A percentile compares a stretch with the other conserved stretches of the same genome.
phyloP scores from a whole-genome alignment of 2,329 filamentous ascomycete genomes.

The Phoma sp. region DNA sequence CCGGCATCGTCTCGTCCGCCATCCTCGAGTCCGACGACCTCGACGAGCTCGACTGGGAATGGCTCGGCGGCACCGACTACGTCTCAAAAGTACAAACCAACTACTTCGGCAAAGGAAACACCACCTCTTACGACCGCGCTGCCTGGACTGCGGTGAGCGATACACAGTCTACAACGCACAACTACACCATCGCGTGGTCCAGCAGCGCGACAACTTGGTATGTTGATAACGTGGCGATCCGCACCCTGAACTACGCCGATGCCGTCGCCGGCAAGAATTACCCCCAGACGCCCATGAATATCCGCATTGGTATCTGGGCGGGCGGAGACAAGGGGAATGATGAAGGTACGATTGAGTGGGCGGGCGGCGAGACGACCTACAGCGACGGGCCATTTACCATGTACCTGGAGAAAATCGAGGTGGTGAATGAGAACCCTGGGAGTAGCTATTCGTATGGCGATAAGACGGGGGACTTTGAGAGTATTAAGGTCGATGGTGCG shows the following conservation, averaged over 20 bases:
- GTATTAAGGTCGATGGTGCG: conserved; percentile 50
- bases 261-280: conserved; percentile 64
- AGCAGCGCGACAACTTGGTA: conserved; percentile 68
- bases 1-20: conserved; percentile 78
- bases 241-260: conserved; percentile 61
- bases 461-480: conserved; percentile 52
- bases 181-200: conserved; percentile 75
- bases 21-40: conserved; percentile 83
- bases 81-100: conserved; percentile 69
- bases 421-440: conserved; percentile 59
- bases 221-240: conserved; percentile 70
- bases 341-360: conserved; percentile 70
- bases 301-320: conserved; percentile 53
- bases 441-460: conserved; percentile 57
- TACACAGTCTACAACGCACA: conserved; percentile 66
- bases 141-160: conserved; percentile 61
- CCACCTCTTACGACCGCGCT: conserved; percentile 71
- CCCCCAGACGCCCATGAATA: conserved; percentile 77
- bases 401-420: conserved; percentile 56
- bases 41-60: conserved; percentile 86
- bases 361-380: conserved; percentile 63
- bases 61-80: conserved; percentile 67
- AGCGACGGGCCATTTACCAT: conserved; percentile 56
- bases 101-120: conserved; percentile 65
- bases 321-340: conserved; percentile 53